phyloP scores from a whole-genome alignment of 2,329 filamentous ascomycete species.

The Coniochaeta prunicola region DNA sequence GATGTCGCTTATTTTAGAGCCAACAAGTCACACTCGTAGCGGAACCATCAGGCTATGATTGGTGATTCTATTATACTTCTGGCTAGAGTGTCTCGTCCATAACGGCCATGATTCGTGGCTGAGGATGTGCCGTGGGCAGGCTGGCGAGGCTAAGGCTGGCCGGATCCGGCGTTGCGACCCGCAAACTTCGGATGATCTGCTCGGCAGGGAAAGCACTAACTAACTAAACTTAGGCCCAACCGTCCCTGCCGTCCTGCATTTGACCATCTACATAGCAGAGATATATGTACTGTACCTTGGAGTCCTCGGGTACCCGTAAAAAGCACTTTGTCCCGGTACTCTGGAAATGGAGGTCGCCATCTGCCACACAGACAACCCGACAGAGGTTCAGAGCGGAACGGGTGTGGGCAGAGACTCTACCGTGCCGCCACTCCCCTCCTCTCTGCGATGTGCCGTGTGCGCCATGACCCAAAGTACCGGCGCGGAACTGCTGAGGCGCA shows the following conservation, averaged over 20 bases:
- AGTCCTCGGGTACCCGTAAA: not conserved
- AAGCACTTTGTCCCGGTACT: not conserved
- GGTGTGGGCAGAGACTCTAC: not conserved
- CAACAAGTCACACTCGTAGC: no score
- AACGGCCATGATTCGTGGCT: not conserved
- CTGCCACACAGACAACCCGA: not conserved
- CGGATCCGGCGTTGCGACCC: not conserved
- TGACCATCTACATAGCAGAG: no score
- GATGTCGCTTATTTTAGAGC: no score
- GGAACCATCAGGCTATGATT: not conserved
- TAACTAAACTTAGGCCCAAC: no score
- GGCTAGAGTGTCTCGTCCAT: not conserved
- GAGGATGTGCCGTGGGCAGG: not conserved
- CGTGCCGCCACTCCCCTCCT: not conserved
- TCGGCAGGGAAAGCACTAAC: not conserved
- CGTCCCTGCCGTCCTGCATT: not conserved
- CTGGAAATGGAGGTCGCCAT: not conserved
- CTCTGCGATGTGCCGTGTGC: not conserved
- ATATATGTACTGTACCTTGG: not conserved
- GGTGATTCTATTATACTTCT: not conserved
- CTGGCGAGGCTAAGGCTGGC: not conserved
- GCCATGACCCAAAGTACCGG: not conserved
- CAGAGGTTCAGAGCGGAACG: not conserved
- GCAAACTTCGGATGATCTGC: not conserved
- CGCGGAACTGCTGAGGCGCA: not conserved